Evolutionary conservation across 2,329 filamentous ascomycete genomes (phyloP), one percentile per base, ranked within the genome.

Genomic region (Aspergillus sp.): DNA sequence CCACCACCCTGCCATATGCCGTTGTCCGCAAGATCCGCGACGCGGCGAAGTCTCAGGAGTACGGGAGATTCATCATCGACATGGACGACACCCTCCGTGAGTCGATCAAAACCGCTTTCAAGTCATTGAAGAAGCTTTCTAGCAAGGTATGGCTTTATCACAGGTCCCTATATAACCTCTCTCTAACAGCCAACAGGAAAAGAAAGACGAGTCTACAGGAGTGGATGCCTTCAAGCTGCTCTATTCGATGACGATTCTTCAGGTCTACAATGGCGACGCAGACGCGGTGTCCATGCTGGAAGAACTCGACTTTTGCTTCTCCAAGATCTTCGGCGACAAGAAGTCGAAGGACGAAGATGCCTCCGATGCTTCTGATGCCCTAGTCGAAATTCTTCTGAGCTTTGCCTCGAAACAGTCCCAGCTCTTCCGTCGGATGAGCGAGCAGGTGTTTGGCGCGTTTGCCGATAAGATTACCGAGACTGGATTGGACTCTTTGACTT

Each of bases 311-410:
- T 78, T 87, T 53, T 91, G 88, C 68, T 87, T 87, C 53, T 80
- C 88, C 41, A 85, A 84, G 64, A 78, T 88, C 51, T 65, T 78
- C 50, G 68, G 71, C 20, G 69, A 73, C 46, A 80, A 84, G 59
- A 76, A 79, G 47, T 72, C 73, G 0, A 78, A 83, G 57, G 73
- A 82, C 66, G 67, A 73, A 36, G 77, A 83, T 61, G 71, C 76
- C 1, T 65, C 66, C 0, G 70, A 74, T 56, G 72, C 72, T 2
- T 88, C 90, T 0, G 85, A 89, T 63, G 80, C 90, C 22, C 73
- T 96, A 8, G 85, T 96, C 2, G 94, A 97, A 65, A 88, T 97
- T 47, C 73, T 99, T 7, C 78, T 97, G n/a, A 89, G 90, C 48
- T 90, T 97, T 74, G 83, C 95, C 2, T 89, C 91, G 0, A 90